Evolutionary conservation across 75 land plant species (phyloP).

Genomic region (Adiantum capillusveneris): DNA sequence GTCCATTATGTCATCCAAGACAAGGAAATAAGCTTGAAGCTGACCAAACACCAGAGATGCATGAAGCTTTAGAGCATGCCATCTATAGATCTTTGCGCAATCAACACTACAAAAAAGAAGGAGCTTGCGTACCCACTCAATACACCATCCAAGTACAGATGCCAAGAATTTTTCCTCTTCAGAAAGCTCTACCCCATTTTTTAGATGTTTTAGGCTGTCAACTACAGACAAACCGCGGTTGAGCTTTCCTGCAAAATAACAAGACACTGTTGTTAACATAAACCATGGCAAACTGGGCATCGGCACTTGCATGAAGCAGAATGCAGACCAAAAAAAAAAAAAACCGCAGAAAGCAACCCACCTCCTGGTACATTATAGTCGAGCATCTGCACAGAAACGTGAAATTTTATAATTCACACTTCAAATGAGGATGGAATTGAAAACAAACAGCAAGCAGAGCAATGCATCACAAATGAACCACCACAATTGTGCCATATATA

Average conservation of each 20-base stretch:
- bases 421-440: background rate
- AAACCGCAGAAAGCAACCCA: slow-evolving; percentile 12
- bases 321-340: background rate
- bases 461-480: too few species aligned
- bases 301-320: background rate
- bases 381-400: slow-evolving; percentile 62
- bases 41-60: slow-evolving; percentile 15
- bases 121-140: slow-evolving; percentile 74
- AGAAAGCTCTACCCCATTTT: slow-evolving; percentile 51
- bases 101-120: too few species aligned
- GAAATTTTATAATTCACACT: background rate
- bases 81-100: too few species aligned
- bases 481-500: too few species aligned
- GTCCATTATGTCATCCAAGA: slow-evolving; percentile 97
- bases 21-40: slow-evolving; percentile 97
- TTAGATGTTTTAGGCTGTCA: slow-evolving; percentile 81
- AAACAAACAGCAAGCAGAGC: too few species aligned
- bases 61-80: background rate
- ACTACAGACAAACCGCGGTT: slow-evolving; percentile 91
- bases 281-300: background rate
- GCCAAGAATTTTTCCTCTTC: slow-evolving; percentile 74
- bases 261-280: background rate
- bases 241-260: slow-evolving; percentile 70
- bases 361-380: slow-evolving; percentile 99
- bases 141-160: slow-evolving; percentile 90